phyloP scores from a whole-genome alignment of 1,139 yeast genomes.

The Sugiyamaella neomexicana region DNA sequence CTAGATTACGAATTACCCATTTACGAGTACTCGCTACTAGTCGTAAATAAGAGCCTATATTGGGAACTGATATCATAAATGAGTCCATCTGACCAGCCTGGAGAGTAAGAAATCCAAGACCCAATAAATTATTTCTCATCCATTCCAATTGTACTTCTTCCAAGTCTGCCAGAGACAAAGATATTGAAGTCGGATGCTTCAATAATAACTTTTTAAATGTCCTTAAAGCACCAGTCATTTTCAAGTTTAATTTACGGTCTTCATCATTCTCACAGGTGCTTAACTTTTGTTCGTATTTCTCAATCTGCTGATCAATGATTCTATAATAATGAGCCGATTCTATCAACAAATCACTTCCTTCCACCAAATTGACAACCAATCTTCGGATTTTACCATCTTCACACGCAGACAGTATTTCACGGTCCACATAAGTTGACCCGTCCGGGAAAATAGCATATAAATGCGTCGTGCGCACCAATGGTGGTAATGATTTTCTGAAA shows the following conservation, averaged over 20 bases:
- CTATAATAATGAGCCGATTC: conserved; percentile 37
- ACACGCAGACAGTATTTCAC: conserved; percentile 39
- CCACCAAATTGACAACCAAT: conserved; percentile 41
- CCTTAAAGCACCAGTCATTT: conserved; percentile 17
- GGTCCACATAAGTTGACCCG: conserved; percentile 48
- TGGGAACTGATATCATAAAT: conserved; percentile 59
- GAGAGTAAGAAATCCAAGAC: conserved; percentile 57
- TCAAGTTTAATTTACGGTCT: conserved; percentile 1
- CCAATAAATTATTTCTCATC: conserved; percentile 41
- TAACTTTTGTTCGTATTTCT: conserved; percentile 8
- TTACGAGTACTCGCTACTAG: conserved; percentile 50
- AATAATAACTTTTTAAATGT: conserved; percentile 35
- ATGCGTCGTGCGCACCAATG: conserved; percentile 43
- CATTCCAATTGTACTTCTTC: conserved; percentile 18
- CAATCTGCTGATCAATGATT: conserved; percentile 25
- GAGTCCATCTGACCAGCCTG: conserved; percentile 50
- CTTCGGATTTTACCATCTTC: conserved; percentile 37
- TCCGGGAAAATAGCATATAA: conserved; percentile 46
- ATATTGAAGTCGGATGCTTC: conserved; percentile 34
- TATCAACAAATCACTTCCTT: conserved; percentile 44
- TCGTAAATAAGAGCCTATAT: conserved; percentile 57
- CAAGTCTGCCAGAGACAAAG: conserved; percentile 43
- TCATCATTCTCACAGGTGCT: not conserved
- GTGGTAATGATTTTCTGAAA: conserved; percentile 41
- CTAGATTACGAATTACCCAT: conserved; percentile 53